Evolutionary conservation across 2,329 filamentous ascomycete genomes (phyloP), one percentile per base, ranked within the genome.

Genomic region (Dothidotthia symphoricarpi): DNA sequence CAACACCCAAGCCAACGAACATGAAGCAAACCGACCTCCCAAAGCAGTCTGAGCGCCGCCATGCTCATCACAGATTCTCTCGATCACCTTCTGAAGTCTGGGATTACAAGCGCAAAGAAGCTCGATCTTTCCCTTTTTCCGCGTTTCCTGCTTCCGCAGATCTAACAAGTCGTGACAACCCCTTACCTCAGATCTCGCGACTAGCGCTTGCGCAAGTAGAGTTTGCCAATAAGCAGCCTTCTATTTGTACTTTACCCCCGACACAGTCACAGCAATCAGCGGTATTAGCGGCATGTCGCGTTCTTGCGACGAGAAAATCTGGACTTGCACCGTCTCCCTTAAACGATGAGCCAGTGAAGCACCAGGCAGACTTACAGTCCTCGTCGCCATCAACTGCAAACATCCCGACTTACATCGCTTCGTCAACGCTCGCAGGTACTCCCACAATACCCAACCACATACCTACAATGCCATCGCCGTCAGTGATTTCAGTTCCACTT

Each of bases 211-310:
- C n/a, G n/a, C n/a, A n/a, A n/a, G n/a, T n/a, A n/a, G n/a, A n/a
- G n/a, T n/a, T n/a, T n/a, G n/a, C n/a, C n/a, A n/a, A n/a, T n/a
- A n/a, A n/a, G n/a, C n/a, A n/a, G n/a, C 16, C 16, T 16, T 7
- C n/a, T 7, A 17, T 22, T 19, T 2, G 26, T 12, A 24, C 28
- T 26, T 14, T 13, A n/a, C 16, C 39, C 24, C 34, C 39, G 12
- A 49, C 37, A 6, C 16, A 22, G n/a, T 17, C 41, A 10, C 43
- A 50, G 16, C 45, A 43, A 24, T 34, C 41, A 15, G 30, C 45
- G 10, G 32, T 43, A 26, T 42, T 43, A 13, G 38, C 45, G 16
- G 34, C 36, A 27, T 41, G 30, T 15, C 33, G 36, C 17, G 45
- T 41, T 22, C 16, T 44, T 27, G 24, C 32, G 13, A 33, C 24